Conservation (phyloP, 192 early-diverging fungal species). For the Dissophora ornata region DNA sequence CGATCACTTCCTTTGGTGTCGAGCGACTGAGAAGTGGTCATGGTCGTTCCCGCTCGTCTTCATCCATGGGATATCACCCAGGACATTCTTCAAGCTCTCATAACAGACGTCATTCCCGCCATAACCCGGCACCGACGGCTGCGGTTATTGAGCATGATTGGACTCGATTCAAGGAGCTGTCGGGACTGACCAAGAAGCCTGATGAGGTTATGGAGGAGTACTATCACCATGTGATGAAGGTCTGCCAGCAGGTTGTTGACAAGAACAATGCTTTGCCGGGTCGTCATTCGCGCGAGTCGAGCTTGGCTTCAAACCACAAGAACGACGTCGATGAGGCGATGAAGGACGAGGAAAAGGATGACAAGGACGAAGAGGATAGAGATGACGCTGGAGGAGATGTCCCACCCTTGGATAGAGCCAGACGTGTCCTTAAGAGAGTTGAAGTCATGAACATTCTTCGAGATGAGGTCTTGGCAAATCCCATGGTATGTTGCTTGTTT, state of each 20-base stretch:
- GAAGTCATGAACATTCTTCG: constrained; percentile 76
- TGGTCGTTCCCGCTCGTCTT: constrained; percentile 27
- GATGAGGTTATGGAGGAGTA: constrained; percentile 76
- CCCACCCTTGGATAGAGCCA: constrained; percentile 75
- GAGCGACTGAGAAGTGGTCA: constrained; percentile 49
- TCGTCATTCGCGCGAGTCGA: constrained; percentile 39
- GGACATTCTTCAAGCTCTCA: constrained; percentile 37
- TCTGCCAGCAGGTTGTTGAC: constrained; percentile 70
- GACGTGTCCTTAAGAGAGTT: constrained; percentile 74
- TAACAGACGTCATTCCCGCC: constrained; percentile 42
- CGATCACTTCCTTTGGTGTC: constrained; percentile 66
- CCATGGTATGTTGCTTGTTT: constrained; percentile 34
- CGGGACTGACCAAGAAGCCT: constrained; percentile 71
- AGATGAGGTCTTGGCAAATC: constrained; percentile 67
- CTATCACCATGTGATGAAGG: constrained; percentile 65
- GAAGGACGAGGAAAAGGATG: constrained; percentile 34
- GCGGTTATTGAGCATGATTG: constrained; percentile 56
- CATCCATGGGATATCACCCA: constrained; percentile 33
- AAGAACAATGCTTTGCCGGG: constrained; percentile 35
- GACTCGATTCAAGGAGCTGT: constrained; percentile 76
- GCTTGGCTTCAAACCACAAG: constrained; percentile 25
- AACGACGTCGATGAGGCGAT: constrained; percentile 23
- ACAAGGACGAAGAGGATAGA: constrained; percentile 55
- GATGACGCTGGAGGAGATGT: constrained; percentile 60
- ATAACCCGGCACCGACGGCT: constrained; percentile 3